A percentile compares a stretch with the other conserved stretches of the same genome.
Conservation (phyloP, 148 eudicot species). For the Vaccinium myrtillus region DNA sequence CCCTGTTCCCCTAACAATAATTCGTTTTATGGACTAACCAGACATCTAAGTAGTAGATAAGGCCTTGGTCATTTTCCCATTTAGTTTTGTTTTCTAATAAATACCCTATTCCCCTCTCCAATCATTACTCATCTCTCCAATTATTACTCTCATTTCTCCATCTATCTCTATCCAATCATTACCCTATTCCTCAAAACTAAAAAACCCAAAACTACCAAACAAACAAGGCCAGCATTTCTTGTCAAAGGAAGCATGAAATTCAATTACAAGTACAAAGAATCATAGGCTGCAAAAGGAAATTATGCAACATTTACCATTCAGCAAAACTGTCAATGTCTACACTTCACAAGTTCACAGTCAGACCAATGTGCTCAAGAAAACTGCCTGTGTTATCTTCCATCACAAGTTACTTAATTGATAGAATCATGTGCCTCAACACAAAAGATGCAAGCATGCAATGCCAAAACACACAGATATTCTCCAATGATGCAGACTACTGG, state of each 20-base stretch:
- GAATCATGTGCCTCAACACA: neutral
- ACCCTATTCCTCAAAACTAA: no score
- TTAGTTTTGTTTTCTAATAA: no score
- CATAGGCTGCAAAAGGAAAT: neutral
- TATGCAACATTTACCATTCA: neutral
- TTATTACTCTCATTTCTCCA: no score
- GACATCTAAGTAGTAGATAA: neutral
- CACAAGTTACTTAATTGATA: neutral
- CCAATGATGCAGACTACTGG: neutral
- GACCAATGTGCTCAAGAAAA: neutral
- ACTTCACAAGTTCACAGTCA: neutral
- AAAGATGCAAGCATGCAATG: neutral
- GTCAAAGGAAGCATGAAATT: neutral
- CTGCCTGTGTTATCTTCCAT: neutral
- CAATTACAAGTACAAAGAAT: neutral
- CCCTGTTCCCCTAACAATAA: neutral
- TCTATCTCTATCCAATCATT: no score
- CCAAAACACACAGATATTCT: neutral
- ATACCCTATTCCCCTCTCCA: no score
- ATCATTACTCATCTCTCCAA: no score
- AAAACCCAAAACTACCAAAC: no score
- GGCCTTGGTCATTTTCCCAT: no score
- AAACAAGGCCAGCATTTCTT: neutral
- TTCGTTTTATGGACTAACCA: neutral
- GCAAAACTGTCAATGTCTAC: neutral